Conservation (phyloP, 352 stramenopile species). For the Phytopythium boreale region DNA sequence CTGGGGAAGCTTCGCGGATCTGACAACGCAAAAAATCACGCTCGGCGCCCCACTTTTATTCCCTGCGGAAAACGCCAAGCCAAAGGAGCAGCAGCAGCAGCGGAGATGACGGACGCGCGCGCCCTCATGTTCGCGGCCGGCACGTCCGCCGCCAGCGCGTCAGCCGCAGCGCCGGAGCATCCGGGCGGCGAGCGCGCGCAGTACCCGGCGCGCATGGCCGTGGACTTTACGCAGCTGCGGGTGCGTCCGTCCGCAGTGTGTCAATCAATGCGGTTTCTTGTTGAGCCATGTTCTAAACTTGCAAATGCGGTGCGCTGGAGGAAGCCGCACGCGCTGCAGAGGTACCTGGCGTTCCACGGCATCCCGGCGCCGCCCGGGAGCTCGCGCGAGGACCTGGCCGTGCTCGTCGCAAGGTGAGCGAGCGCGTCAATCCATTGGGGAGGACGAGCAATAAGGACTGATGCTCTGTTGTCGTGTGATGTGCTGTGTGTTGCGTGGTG, state of each 20-base stretch:
- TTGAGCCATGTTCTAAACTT: not conserved
- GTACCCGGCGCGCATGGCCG: slow-evolving; percentile 56
- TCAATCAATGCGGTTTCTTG: not conserved
- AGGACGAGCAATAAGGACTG: not conserved
- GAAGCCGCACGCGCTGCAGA: slow-evolving; percentile 53
- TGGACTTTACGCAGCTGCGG: slow-evolving; percentile 70
- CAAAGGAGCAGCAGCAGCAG: not conserved
- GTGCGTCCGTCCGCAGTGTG: slow-evolving; percentile 20
- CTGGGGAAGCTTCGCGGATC: not conserved
- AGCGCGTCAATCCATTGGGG: no score
- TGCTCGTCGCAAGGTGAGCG: slow-evolving; percentile 53
- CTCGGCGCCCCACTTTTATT: slow-evolving; percentile 1
- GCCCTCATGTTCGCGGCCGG: slow-evolving; percentile 4
- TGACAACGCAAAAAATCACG: not conserved
- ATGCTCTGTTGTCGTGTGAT: no score
- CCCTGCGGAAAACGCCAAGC: not conserved
- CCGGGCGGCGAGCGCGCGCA: slow-evolving; percentile 33
- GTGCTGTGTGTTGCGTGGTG: slow-evolving; percentile 1
- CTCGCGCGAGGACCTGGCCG: slow-evolving; percentile 51
- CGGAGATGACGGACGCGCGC: slow-evolving; percentile 1
- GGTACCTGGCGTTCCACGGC: slow-evolving; percentile 64
- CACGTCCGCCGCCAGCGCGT: no score
- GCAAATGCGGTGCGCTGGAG: not conserved
- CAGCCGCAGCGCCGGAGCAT: slow-evolving; percentile 7
- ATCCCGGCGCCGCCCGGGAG: slow-evolving; percentile 47